Percentiles rank a stretch among this genome's conserved stretches.
phyloP scores from a whole-genome alignment of 331 rosid genomes.

The Quercus phellos region DNA sequence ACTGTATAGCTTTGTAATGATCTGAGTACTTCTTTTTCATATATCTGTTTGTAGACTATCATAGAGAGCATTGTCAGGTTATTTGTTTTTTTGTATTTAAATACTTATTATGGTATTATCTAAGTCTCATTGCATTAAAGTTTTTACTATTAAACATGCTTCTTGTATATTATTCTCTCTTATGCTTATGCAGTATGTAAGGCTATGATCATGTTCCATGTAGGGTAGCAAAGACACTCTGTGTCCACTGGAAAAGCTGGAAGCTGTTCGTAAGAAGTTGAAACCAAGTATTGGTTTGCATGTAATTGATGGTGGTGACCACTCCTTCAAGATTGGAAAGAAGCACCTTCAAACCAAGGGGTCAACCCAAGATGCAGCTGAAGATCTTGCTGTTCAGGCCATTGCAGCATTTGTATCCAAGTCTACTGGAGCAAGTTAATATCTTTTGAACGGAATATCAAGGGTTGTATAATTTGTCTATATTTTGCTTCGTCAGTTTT shows the following conservation, averaged over 20 bases:
- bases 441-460: constrained; percentile 1
- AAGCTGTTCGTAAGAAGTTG: constrained; percentile 65
- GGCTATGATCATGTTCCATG: constrained; percentile 14
- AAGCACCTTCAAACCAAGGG: constrained; percentile 65
- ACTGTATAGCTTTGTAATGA: neutral
- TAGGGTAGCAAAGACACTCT: constrained; percentile 83
- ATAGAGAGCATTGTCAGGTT: neutral
- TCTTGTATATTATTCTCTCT: neutral
- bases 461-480: constrained; percentile 14
- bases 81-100: neutral
- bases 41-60: neutral
- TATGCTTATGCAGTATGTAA: neutral
- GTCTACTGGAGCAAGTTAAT: constrained; percentile 26
- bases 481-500: neutral
- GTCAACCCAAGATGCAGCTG: constrained; percentile 61
- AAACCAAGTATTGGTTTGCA: constrained; percentile 52
- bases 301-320: constrained; percentile 83
- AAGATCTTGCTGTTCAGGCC: constrained; percentile 57
- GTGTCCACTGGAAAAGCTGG: constrained; percentile 71
- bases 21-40: neutral
- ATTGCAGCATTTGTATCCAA: constrained; percentile 42
- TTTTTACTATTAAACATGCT: neutral
- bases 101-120: neutral
- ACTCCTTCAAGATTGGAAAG: constrained; percentile 83
- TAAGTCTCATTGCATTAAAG: neutral